Conservation (phyloP, 2,329 filamentous ascomycete genomes). For the Neofusicoccum laricinum region DNA sequence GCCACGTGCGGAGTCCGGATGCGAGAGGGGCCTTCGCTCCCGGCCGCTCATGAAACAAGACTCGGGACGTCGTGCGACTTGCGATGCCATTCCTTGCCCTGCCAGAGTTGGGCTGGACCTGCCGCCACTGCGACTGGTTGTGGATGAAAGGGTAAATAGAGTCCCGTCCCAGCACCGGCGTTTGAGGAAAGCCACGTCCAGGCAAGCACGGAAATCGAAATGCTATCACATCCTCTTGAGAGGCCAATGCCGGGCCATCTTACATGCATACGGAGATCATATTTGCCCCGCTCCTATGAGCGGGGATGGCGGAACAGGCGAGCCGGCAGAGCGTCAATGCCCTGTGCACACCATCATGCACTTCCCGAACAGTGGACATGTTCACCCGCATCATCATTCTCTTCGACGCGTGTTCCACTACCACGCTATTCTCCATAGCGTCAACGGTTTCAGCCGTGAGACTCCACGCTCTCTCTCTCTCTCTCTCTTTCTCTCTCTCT, state of each 20-base stretch:
- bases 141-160: background rate
- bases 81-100: background rate
- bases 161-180: background rate
- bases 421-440: background rate
- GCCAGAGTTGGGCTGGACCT: background rate
- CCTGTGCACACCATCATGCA: background rate
- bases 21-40: background rate
- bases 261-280: conserved; percentile 13
- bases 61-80: background rate
- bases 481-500: too few species aligned
- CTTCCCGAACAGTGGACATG: background rate
- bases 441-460: background rate
- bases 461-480: background rate
- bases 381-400: background rate
- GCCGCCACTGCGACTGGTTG: too few species aligned
- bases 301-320: background rate
- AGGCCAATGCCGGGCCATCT: background rate
- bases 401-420: background rate
- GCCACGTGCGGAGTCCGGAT: background rate
- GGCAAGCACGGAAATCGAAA: background rate
- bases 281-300: background rate
- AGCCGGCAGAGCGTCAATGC: background rate
- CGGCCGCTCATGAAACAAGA: background rate
- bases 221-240: background rate
- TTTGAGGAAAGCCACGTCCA: background rate